These are phyloP conservation scores for Colletotrichum magnum DNA, from an alignment of 2,329 filamentous ascomycete species.

Conservation along the genomic window DNA sequence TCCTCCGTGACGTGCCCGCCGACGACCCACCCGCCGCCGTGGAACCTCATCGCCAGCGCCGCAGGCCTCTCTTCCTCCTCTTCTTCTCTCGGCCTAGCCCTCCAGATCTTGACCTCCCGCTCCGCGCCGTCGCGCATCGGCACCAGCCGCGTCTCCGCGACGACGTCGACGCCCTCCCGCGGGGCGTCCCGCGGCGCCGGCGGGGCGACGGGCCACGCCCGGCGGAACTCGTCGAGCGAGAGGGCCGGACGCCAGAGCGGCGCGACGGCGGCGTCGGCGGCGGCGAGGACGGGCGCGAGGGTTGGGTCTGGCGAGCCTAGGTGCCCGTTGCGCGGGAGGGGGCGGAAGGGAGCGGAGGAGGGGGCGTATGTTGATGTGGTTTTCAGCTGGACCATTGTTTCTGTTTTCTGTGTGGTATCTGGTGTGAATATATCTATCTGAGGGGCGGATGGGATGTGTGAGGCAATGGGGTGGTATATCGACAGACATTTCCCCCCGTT, in stretches of 20 bases:
- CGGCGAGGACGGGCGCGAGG: slow-evolving; percentile 47
- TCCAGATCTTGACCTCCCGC: slow-evolving; percentile 54
- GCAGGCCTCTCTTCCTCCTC: slow-evolving; percentile 29
- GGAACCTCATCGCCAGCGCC: slow-evolving; percentile 51
- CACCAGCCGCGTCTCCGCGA: slow-evolving; percentile 47
- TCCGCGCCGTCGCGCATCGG: slow-evolving; percentile 50
- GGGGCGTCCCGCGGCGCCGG: slow-evolving; percentile 48
- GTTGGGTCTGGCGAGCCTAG: slow-evolving; percentile 50
- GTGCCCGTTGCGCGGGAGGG: slow-evolving; percentile 53
- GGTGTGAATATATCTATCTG: no score
- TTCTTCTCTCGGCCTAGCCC: slow-evolving; percentile 42
- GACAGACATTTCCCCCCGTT: no score
- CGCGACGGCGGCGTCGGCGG: slow-evolving; percentile 45
- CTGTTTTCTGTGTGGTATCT: neutral
- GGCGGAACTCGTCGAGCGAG: slow-evolving; percentile 48
- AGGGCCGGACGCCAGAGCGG: slow-evolving; percentile 47
- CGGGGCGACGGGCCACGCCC: slow-evolving; percentile 44
- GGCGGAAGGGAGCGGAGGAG: slow-evolving; percentile 49
- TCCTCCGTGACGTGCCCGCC: slow-evolving; percentile 52
- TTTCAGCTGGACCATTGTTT: slow-evolving; percentile 47
- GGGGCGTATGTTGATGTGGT: slow-evolving; percentile 46
- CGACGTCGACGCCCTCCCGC: slow-evolving; percentile 51
- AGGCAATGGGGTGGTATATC: no score
- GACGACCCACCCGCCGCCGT: slow-evolving; percentile 54
- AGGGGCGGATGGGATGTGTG: no score